Percentiles rank a stretch among this genome's conserved stretches.
Evolutionary conservation across 2,329 filamentous ascomycete genomes (phyloP).

Genomic region (Microdochium paspali): DNA sequence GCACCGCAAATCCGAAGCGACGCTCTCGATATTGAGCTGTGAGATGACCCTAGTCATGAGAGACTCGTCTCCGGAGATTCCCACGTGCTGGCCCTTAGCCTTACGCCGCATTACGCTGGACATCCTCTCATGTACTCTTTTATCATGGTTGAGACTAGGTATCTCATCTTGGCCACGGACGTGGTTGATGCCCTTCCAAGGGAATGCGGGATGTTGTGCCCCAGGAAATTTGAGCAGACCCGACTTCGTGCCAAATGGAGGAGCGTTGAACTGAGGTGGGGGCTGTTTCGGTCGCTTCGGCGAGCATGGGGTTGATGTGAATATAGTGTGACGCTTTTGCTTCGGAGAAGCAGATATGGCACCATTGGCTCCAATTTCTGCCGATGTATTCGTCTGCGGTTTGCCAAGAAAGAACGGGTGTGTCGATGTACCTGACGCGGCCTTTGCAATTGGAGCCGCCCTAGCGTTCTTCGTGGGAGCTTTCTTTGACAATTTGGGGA

Average conservation of each 20-base stretch:
- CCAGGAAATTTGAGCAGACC: slow-evolving; percentile 53
- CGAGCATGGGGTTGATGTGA: slow-evolving; percentile 44
- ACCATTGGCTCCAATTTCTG: slow-evolving; percentile 4
- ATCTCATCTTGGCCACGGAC: slow-evolving; percentile 37
- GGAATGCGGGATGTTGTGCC: slow-evolving; percentile 61
- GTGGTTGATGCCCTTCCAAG: slow-evolving; percentile 54
- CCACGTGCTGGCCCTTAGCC: slow-evolving; percentile 37
- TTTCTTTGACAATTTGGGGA: slow-evolving; percentile 6
- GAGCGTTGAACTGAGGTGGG: slow-evolving; percentile 20
- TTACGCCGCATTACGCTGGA: slow-evolving; percentile 26
- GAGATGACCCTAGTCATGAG: slow-evolving; percentile 24
- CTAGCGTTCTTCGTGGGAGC: slow-evolving; percentile 11
- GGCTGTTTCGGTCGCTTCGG: slow-evolving; percentile 29
- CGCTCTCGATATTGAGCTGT: slow-evolving; percentile 28
- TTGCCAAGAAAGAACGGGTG: slow-evolving; percentile 64
- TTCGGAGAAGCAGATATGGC: neutral
- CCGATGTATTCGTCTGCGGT: slow-evolving; percentile 15
- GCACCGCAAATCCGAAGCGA: slow-evolving; percentile 21
- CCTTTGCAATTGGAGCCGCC: neutral
- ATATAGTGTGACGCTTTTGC: slow-evolving; percentile 26
- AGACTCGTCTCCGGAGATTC: slow-evolving; percentile 30
- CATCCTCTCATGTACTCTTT: neutral
- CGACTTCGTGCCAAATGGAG: slow-evolving; percentile 34
- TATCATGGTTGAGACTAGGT: neutral
- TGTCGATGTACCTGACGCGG: slow-evolving; percentile 5